Evolutionary conservation across 352 stramenopile species (phyloP), one percentile per base, ranked within the genome.

Genomic region (Vaucheria bursata): DNA sequence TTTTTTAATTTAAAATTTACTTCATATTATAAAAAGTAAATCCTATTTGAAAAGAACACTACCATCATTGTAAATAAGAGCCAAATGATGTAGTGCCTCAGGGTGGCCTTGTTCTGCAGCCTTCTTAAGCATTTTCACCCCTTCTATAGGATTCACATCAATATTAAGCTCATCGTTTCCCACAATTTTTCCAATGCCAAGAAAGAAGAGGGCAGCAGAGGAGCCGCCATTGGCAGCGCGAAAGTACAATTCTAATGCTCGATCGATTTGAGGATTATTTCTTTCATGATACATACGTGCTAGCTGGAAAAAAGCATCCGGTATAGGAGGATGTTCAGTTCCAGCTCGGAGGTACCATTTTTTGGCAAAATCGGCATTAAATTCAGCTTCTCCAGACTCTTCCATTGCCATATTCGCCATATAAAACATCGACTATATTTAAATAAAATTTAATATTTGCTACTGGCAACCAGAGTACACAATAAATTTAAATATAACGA

Each of bases 271-370:
- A 18, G n/a, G n/a, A n/a, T n/a, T n/a, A 1, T 66, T 18, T 70
- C 72, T 70, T 70, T 80, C 75, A n/a, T 80, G 66, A n/a, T 49
- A 52, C 33, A 75, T 71, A 36, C 75, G 72, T 35, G 36, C 75
- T 25, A 80, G 29, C 36, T 80, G 75, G n/a, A 80, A 80, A n/a
- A 70, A 36, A 6, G 75, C 75, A 40, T 80, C 66, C 12, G 75
- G 75, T 45, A 66, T 49, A 34, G 66, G 75, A 8, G 75, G 75
- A 37, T 68, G 18, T n/a, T 70, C 75, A 49, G 29, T 36, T 45
- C 68, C 49, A n/a, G 75, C 75, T 36, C 69, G 72, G 32, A 33
- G 65, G 25, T 75, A 80, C 75, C 75, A 80, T 36, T 76, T 49
- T 29, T 75, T 34, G 39, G 75, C 75, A 33, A 71, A 71, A 32